phyloP scores from a whole-genome alignment of 2,329 filamentous ascomycete genomes.

The Nemania sp. region DNA sequence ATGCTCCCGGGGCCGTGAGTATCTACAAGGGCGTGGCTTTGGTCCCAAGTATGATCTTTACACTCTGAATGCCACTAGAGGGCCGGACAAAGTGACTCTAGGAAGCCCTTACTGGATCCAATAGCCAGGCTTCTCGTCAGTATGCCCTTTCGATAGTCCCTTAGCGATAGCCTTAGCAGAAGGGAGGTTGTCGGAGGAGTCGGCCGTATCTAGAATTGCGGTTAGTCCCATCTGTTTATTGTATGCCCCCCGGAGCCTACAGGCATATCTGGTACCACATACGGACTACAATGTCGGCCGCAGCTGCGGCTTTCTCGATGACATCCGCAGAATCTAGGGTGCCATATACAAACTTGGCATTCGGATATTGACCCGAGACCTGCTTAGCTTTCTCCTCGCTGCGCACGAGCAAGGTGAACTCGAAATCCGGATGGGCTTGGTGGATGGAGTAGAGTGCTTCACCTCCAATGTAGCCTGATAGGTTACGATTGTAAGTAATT shows the following conservation, averaged over 20 bases:
- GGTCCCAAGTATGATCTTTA: neutral
- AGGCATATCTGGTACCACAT: slow-evolving; percentile 42
- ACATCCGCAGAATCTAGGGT: slow-evolving; percentile 59
- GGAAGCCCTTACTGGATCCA: slow-evolving; percentile 57
- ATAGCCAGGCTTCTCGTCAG: slow-evolving; percentile 59
- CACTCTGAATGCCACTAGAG: neutral
- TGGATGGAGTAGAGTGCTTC: slow-evolving; percentile 60
- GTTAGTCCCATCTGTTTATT: neutral
- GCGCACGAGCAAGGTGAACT: slow-evolving; percentile 61
- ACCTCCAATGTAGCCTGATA: slow-evolving; percentile 64
- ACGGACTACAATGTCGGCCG: slow-evolving; percentile 65
- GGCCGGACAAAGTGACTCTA: neutral
- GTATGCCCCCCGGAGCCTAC: neutral
- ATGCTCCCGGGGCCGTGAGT: neutral
- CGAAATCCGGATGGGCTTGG: slow-evolving; percentile 60
- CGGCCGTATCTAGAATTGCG: slow-evolving; percentile 57
- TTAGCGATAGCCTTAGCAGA: slow-evolving; percentile 60
- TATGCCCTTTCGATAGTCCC: slow-evolving; percentile 59
- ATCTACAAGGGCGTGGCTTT: neutral
- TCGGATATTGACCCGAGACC: slow-evolving; percentile 61
- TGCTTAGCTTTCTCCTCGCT: slow-evolving; percentile 58
- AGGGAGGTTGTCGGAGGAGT: slow-evolving; percentile 60
- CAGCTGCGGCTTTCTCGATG: slow-evolving; percentile 63
- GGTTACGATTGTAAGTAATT: slow-evolving; percentile 18
- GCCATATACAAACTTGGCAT: slow-evolving; percentile 62